These are phyloP conservation scores for Osmanthus fragrans DNA, from an alignment of 257 asterid genomes.

Conservation along the genomic window DNA sequence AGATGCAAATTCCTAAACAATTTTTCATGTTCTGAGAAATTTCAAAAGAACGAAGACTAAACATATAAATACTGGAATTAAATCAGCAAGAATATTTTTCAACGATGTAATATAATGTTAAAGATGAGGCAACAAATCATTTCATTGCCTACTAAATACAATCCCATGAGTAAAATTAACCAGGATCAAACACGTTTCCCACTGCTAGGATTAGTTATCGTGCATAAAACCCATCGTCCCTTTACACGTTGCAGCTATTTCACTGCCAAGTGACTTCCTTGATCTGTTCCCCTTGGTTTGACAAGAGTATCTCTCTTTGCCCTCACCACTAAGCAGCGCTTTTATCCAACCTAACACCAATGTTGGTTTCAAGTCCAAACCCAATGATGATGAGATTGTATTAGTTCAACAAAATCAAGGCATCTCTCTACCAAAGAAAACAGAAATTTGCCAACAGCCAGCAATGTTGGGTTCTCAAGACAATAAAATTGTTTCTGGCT, in stretches of 20 bases:
- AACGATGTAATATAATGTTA: neutral
- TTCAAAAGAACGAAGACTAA: no score
- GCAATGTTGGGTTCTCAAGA: no score
- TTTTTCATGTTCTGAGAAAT: no score
- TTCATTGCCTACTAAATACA: conserved; percentile 32
- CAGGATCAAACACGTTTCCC: conserved; percentile 65
- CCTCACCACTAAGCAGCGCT: conserved; percentile 64
- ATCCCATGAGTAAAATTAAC: conserved; percentile 12
- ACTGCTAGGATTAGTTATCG: conserved; percentile 73
- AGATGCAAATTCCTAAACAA: no score
- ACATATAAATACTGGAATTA: neutral
- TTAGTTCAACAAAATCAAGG: no score
- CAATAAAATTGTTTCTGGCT: no score
- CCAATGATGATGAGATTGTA: no score
- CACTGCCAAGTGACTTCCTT: conserved; percentile 81
- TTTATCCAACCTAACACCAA: conserved; percentile 30
- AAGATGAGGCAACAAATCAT: neutral
- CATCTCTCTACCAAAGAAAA: conserved; percentile 24
- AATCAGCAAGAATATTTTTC: conserved; percentile 3
- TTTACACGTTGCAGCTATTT: conserved; percentile 77
- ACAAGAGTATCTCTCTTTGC: conserved; percentile 63
- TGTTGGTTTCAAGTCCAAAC: conserved; percentile 40
- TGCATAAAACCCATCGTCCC: conserved; percentile 83
- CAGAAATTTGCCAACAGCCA: neutral
- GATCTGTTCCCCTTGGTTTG: no score